Base-by-base conservation (phyloP, 805 yeast species). In the Hanseniaspora meyeri region DNA sequence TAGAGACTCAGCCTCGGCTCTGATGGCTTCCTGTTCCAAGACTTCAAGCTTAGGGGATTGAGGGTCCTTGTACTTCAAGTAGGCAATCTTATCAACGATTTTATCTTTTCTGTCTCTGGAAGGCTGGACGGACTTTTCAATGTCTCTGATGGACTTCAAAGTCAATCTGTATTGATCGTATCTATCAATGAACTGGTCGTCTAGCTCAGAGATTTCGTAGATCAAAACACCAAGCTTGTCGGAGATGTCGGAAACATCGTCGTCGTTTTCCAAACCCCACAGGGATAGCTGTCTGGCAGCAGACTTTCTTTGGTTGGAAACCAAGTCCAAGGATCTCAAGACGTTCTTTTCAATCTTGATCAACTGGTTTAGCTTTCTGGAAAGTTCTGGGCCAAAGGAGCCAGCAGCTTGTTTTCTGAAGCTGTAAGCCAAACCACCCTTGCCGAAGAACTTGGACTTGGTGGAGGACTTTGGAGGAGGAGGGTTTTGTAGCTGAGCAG, bases 191-290 rank as follows among this genome's bases (percentile, higher is more conserved):
- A 87, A 90, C 72, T 88, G 95, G 74, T 93, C 97, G 77, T 91
- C 97, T 68, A 93, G 81, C 78, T 91, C 97, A 73, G 96, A 97
- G 69, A 93, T 80, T 78, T 91, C 97, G 75, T 83, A 91, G 67
- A 93, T 82, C 62, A 91, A 78, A 57, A 91, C 97, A 70, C 97
- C 97, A 70, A 91, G 80, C 75, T 93, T 90, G 75, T 91, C 98
- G 63, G 97, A 91, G 62, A 91, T 89, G 72, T 91, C 97, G 60
- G 93, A 82, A 57, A 91, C 95, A 67, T 91, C 98, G 67, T 91
- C 97, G 70, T 91, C 97, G 69, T 90, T 89, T 69, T 85, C 95
- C 72, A 87, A 96, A 75, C 98, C 98, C 98, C 98, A 91, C 63
- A 84, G 71, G 38, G 97, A 89, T 70, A 91, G 80, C 77, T 91